phyloP scores from a whole-genome alignment of 2,329 filamentous ascomycete species.

The Elsinoe australis region DNA sequence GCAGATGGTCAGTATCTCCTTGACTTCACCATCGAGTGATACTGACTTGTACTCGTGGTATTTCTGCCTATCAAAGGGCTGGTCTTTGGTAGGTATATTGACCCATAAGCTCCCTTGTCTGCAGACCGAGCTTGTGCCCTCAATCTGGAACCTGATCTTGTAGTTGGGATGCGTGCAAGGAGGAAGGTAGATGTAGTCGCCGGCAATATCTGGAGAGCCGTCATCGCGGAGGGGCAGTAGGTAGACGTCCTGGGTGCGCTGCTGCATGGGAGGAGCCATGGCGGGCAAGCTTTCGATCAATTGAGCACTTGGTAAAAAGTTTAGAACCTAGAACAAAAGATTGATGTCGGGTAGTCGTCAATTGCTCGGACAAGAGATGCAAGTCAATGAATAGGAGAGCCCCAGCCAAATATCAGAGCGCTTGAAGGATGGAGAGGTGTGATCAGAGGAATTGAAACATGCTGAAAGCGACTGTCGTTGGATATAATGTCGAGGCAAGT shows the following conservation, averaged over 20 bases:
- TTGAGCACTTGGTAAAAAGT: too few relatives aligned
- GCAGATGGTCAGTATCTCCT: conserved; percentile 23
- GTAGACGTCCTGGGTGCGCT: conserved; percentile 53
- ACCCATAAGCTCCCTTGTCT: conserved; percentile 92
- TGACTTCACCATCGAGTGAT: conserved; percentile 13
- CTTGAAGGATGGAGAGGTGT: conserved; percentile 4
- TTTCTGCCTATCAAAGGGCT: conserved; percentile 65
- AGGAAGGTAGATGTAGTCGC: conserved; percentile 86
- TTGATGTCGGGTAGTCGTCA: conserved; percentile 3
- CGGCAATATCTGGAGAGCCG: conserved; percentile 80
- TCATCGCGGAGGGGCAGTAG: conserved; percentile 84
- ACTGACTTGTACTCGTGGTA: conserved; percentile 87
- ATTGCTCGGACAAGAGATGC: conserved; percentile 8
- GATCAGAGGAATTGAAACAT: neutral
- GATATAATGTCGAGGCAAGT: neutral
- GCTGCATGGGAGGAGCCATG: conserved; percentile 34
- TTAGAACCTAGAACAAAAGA: too few relatives aligned
- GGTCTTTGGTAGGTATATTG: conserved; percentile 75
- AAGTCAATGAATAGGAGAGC: conserved; percentile 7
- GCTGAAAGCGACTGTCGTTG: conserved; percentile 1
- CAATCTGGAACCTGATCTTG: conserved; percentile 77
- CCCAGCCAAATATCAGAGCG: neutral
- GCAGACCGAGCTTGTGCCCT: conserved; percentile 93
- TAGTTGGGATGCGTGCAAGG: conserved; percentile 67
- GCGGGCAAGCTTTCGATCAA: conserved; percentile 6